phyloP scores from a whole-genome alignment of 2,329 filamentous ascomycete genomes.

The Trichoderma brevicompactum region DNA sequence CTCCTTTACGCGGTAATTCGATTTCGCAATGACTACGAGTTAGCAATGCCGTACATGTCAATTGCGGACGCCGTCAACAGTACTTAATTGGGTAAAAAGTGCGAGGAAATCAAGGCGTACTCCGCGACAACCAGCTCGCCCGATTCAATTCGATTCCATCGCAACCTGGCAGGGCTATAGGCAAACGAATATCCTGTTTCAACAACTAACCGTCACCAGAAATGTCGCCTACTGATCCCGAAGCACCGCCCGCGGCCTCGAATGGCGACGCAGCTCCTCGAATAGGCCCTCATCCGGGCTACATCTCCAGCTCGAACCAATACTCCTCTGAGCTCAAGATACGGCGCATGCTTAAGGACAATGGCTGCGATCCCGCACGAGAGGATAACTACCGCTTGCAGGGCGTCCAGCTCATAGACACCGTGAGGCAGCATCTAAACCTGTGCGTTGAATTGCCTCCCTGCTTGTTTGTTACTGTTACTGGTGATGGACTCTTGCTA shows the following conservation, averaged over 20 bases:
- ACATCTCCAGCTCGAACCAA: constrained; percentile 60
- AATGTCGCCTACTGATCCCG: constrained; percentile 27
- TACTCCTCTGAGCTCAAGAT: constrained; percentile 85
- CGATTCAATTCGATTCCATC: not conserved
- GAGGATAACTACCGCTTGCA: constrained; percentile 83
- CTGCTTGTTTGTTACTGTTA: not conserved
- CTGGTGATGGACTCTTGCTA: not conserved
- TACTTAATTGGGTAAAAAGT: not conserved
- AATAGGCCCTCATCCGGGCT: constrained; percentile 52
- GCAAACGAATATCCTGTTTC: not conserved
- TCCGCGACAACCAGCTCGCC: not conserved
- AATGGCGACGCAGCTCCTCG: constrained; percentile 32
- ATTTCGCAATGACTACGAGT: not conserved
- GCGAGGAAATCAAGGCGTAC: not conserved
- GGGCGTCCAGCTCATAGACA: constrained; percentile 87
- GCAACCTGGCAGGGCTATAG: not conserved
- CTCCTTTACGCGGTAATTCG: not conserved
- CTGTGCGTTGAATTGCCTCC: constrained; percentile 60
- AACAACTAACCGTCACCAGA: not conserved
- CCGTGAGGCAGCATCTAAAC: constrained; percentile 75
- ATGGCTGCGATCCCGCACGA: constrained; percentile 73
- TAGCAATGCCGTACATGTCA: not conserved
- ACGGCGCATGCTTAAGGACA: constrained; percentile 70
- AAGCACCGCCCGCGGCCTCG: constrained; percentile 10
- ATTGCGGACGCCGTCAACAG: not conserved